Base-by-base conservation (phyloP, 441 rosid species). In the Erodium moschatum region DNA sequence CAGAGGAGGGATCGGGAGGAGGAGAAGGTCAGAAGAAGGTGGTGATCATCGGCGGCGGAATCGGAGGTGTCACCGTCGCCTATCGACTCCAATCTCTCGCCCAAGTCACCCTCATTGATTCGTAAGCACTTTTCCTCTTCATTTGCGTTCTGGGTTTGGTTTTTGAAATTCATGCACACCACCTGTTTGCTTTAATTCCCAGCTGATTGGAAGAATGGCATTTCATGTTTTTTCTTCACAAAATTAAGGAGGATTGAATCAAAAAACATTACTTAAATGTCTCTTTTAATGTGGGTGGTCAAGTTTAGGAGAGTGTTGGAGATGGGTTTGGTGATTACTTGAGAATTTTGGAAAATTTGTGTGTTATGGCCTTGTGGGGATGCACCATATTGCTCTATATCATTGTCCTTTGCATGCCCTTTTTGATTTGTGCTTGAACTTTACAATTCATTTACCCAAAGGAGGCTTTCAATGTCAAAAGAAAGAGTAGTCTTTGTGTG, bases 11-110 rank as follows among this genome's bases (percentile, higher is more conserved):
- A 29, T 29, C 40, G 0, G 40, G 40, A 35, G 40, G 9, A 35
- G 62, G 52, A 46, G 15, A 46, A 11, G 52, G 52, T 35, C 40
- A 52, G 12, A 84, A 69, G 74, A 80, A 79, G 62, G 81, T 87
- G 72, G 86, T 88, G 73, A 80, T 89, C 19, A 70, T 91, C 6
- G 96, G 96, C 38, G 92, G 97, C 1, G 96, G 95, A 9, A 33
- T 89, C 61, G 95, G 82, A 18, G 96, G 96, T 3, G 81, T 92
- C 33, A 8, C 86, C 19, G 72, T 87, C 56, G 89, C 87, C 10
- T 82, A 83, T 44, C 29, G 81, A 33, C 81, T 89, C 64, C 97
- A 89, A 62, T 85, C 79, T 81, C 64, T 54, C 64, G 86, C 91
- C 1, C 86, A 89, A 69, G 82, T 92, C 66, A 85, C 89, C 69